A percentile compares a stretch with the other conserved stretches of the same genome.
phyloP scores from a whole-genome alignment of 352 stramenopile genomes.

The Phytophthora pluvialis region DNA sequence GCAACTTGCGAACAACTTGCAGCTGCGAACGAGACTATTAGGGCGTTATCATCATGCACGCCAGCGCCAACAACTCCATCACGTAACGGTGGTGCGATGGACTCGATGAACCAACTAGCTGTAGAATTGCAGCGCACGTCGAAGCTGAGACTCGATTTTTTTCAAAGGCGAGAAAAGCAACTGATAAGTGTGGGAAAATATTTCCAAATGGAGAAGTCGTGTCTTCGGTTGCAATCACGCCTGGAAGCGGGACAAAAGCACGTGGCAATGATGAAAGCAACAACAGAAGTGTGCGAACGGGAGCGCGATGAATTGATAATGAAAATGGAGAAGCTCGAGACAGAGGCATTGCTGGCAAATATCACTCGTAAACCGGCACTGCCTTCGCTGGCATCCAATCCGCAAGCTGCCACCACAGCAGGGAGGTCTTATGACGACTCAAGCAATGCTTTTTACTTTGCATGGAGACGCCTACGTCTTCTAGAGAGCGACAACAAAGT shows the following conservation, averaged over 20 bases:
- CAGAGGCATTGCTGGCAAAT: conserved; percentile 12
- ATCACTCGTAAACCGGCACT: not conserved
- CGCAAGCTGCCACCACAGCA: not conserved
- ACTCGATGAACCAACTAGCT: conserved; percentile 18
- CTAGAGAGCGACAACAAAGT: conserved; percentile 21
- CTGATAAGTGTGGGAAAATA: conserved; percentile 33
- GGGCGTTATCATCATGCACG: conserved; percentile 25
- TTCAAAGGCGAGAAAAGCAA: conserved; percentile 25
- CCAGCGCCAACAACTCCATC: not conserved
- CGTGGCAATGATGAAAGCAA: conserved; percentile 20
- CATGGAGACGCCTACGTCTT: conserved; percentile 23
- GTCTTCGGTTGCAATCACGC: conserved; percentile 31
- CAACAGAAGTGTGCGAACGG: conserved; percentile 24
- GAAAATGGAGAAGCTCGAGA: conserved; percentile 39
- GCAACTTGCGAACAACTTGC: conserved; percentile 34
- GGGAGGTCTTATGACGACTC: not conserved
- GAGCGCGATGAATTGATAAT: conserved; percentile 31
- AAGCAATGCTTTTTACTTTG: conserved; percentile 7
- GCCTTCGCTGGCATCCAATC: not conserved
- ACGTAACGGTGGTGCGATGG: not conserved
- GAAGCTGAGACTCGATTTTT: conserved; percentile 29
- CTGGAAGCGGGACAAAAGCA: conserved; percentile 27
- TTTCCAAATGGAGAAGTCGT: conserved; percentile 34
- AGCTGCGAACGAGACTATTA: conserved; percentile 33
- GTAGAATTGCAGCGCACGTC: conserved; percentile 24